A percentile compares a stretch with the other conserved stretches of the same genome.
Conservation (phyloP, 176 grass and related monocot species). For the Eleusine coracana region DNA sequence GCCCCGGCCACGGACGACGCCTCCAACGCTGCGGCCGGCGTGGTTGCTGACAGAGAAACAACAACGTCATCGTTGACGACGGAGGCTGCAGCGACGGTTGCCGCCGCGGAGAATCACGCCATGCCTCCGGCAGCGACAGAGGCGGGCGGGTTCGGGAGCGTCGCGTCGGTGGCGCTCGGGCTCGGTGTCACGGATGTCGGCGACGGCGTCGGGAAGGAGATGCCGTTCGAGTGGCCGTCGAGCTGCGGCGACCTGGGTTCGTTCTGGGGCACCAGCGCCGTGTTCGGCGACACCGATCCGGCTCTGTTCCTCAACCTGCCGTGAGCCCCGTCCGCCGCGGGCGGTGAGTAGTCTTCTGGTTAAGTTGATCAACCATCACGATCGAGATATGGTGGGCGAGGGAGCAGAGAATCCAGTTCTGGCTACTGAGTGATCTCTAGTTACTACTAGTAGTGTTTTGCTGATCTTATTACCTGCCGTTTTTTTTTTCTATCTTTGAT, state of each 20-base stretch:
- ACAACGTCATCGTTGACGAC: not conserved
- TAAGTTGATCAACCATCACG: not conserved
- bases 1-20: not conserved
- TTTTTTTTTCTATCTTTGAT: not conserved
- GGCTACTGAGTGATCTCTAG: not conserved
- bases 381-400: not conserved
- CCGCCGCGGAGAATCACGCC: not conserved
- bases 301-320: slow-evolving; percentile 51
- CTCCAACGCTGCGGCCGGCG: not conserved
- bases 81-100: not conserved
- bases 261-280: slow-evolving; percentile 33
- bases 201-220: slow-evolving; percentile 22
- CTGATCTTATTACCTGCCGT: not conserved
- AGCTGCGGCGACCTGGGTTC: slow-evolving; percentile 57
- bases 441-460: not conserved
- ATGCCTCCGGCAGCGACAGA: not conserved
- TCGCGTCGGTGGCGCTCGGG: slow-evolving; percentile 1
- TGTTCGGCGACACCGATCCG: slow-evolving; percentile 51
- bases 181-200: slow-evolving; percentile 1
- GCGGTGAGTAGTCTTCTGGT: not conserved
- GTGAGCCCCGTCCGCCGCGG: not conserved
- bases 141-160: not conserved
- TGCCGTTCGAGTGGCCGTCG: slow-evolving; percentile 56
- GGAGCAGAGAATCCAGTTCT: not conserved
- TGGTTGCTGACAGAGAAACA: not conserved